Evolutionary conservation across 192 early-diverging fungal genomes (phyloP).

Genomic region (Piromyces sp.): DNA sequence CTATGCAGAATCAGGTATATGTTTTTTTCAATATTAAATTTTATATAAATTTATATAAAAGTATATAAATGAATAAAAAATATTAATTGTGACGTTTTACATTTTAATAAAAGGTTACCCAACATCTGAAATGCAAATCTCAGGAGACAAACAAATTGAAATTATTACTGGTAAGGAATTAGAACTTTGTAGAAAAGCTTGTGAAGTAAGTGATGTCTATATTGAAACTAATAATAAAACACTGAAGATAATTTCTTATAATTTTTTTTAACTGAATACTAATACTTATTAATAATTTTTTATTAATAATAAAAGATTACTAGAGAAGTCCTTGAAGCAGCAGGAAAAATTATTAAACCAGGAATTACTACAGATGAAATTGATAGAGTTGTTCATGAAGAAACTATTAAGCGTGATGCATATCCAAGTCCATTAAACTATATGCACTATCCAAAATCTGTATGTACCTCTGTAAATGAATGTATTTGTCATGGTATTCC

Average conservation of each 20-base stretch:
- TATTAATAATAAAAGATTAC: slow-evolving; percentile 47
- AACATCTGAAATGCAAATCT: slow-evolving; percentile 49
- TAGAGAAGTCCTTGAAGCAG: slow-evolving; percentile 83
- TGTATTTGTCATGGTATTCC: slow-evolving; percentile 98
- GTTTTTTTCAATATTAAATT: not conserved
- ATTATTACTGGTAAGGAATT: slow-evolving; percentile 56
- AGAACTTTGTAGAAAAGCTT: slow-evolving; percentile 32
- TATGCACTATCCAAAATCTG: slow-evolving; percentile 85
- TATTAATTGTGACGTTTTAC: too few species aligned
- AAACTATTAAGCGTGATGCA: slow-evolving; percentile 68
- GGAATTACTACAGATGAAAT: slow-evolving; percentile 93
- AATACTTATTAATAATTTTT: too few species aligned
- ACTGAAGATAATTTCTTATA: too few species aligned
- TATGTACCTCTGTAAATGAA: slow-evolving; percentile 78
- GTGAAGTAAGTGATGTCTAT: not conserved
- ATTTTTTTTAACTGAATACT: too few species aligned
- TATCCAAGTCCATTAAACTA: slow-evolving; percentile 98
- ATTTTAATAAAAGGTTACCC: slow-evolving; percentile 36
- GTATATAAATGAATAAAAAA: too few species aligned
- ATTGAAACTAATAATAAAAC: too few species aligned
- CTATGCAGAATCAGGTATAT: slow-evolving; percentile 32
- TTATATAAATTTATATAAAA: too few species aligned
- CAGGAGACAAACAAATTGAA: slow-evolving; percentile 49
- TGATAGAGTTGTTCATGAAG: slow-evolving; percentile 88
- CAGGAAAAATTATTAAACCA: slow-evolving; percentile 52